Conservation (phyloP, 2,329 filamentous ascomycete species). For the Colletotrichum acutatum region DNA sequence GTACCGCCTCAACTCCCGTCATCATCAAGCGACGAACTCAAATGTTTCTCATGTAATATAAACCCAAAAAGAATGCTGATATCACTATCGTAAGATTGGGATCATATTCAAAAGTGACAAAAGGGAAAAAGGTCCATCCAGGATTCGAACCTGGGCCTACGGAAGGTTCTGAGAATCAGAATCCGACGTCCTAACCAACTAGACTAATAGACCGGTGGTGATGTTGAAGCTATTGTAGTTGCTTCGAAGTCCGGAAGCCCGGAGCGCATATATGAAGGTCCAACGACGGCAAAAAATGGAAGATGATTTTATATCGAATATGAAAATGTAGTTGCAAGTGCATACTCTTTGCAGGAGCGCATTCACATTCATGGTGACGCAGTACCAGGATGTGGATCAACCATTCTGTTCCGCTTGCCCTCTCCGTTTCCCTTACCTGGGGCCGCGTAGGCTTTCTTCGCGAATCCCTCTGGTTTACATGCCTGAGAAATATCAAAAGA, state of each 20-base stretch:
- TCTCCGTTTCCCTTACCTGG: neutral
- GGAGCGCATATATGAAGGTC: neutral
- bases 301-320: too few relatives aligned
- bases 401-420: neutral
- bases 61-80: too few relatives aligned
- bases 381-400: neutral
- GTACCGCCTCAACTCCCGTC: too few relatives aligned
- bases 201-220: constrained; percentile 26
- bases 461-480: fast-evolving
- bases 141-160: constrained; percentile 36
- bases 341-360: neutral
- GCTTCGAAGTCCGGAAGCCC: fast-evolving
- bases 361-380: neutral
- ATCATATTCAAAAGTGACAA: neutral
- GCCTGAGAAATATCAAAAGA: neutral
- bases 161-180: constrained; percentile 28
- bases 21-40: too few relatives aligned
- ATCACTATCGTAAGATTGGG: too few relatives aligned
- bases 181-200: constrained; percentile 37
- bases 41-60: too few relatives aligned
- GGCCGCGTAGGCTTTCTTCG: neutral
- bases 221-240: fast-evolving
- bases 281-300: too few relatives aligned
- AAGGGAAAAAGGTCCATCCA: constrained; percentile 24
- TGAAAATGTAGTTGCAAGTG: neutral